Evolutionary conservation across 2,329 filamentous ascomycete genomes (phyloP).

Genomic region (Alternaria sp.): DNA sequence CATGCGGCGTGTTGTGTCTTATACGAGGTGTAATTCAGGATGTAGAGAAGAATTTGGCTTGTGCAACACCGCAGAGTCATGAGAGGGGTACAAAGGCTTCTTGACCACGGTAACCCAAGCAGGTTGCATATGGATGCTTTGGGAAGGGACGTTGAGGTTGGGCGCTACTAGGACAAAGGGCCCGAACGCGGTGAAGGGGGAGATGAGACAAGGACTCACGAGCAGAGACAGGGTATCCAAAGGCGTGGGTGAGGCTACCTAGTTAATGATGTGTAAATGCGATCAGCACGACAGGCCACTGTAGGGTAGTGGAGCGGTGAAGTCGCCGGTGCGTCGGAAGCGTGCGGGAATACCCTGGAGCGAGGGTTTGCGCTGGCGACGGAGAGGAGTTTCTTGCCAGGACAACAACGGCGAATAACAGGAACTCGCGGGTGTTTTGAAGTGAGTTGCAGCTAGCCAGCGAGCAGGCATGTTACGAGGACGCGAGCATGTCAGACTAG

Average conservation of each 20-base stretch:
- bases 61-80: constrained; percentile 40
- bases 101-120: constrained; percentile 40
- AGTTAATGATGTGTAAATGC: constrained; percentile 29
- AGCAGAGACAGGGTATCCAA: constrained; percentile 28
- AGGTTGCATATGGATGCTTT: constrained; percentile 40
- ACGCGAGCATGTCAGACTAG: constrained; percentile 18
- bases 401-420: constrained; percentile 30
- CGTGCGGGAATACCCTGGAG: constrained; percentile 41
- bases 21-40: constrained; percentile 24
- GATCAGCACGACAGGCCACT: constrained; percentile 32
- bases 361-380: constrained; percentile 35
- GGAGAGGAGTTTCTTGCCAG: constrained; percentile 27
- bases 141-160: constrained; percentile 34
- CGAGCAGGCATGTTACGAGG: constrained; percentile 24
- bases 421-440: constrained; percentile 39
- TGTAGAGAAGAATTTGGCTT: constrained; percentile 26
- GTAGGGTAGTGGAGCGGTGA: constrained; percentile 38
- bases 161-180: constrained; percentile 41
- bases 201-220: constrained; percentile 48
- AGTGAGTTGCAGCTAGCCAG: constrained; percentile 24
- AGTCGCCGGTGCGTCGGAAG: constrained; percentile 36
- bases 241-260: constrained; percentile 24
- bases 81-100: constrained; percentile 43
- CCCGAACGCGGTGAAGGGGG: constrained; percentile 28
- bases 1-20: constrained; percentile 26